These are phyloP conservation scores for Lasiodiplodia sp. DNA, from an alignment of 2,329 filamentous ascomycete genomes.

Conservation along the genomic window DNA sequence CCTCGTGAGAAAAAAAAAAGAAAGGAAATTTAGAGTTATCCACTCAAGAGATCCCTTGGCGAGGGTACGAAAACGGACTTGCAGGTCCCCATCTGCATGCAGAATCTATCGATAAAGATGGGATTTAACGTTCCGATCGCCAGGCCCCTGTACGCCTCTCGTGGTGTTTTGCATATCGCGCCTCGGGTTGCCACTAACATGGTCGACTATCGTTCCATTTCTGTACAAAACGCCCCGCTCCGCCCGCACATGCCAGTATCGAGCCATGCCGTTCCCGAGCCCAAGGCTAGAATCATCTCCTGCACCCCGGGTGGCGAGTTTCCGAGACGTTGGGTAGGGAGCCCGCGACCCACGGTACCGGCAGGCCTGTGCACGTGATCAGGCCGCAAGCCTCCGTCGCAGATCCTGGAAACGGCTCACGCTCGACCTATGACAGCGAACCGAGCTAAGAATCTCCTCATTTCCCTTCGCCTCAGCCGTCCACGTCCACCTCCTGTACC, in stretches of 20 bases:
- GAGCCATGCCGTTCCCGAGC: neutral
- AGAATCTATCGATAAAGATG: neutral
- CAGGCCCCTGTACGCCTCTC: neutral
- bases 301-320: neutral
- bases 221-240: neutral
- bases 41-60: neutral
- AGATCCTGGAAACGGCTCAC: conserved; percentile 23
- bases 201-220: neutral
- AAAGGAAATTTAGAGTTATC: neutral
- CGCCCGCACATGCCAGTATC: neutral
- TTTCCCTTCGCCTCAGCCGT: conserved; percentile 18
- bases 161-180: neutral
- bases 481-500: conserved; percentile 4
- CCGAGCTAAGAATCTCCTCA: conserved; percentile 28
- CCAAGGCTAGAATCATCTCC: no score
- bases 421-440: conserved; percentile 20
- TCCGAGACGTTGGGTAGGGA: neutral
- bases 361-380: conserved; percentile 2
- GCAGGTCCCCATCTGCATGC: no score
- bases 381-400: neutral
- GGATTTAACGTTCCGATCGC: neutral
- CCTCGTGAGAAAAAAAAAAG: neutral
- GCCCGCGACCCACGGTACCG: conserved; percentile 4
- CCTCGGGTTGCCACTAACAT: neutral
- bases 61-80: no score